Conservation (phyloP, 768 basidiomycete genomes). For the Podaxis rugospora region DNA sequence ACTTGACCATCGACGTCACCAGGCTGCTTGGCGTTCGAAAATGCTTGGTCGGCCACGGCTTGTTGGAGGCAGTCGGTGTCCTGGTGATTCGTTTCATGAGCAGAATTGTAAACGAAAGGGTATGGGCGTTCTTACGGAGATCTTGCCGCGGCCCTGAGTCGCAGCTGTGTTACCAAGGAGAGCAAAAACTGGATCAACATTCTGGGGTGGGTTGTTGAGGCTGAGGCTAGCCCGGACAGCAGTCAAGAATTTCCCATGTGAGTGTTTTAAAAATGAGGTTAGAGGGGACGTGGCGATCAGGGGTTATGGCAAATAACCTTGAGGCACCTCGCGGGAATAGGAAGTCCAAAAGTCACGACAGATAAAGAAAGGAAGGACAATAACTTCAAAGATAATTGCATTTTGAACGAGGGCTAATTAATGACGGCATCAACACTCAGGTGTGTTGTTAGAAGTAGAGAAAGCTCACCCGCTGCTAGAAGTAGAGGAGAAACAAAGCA, state of each 20-base stretch:
- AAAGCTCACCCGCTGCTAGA: background rate
- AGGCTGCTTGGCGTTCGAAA: slow-evolving; percentile 66
- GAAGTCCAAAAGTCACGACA: slow-evolving; percentile 31
- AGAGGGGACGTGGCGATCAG: background rate
- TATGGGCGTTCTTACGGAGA: slow-evolving; percentile 34
- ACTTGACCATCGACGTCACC: slow-evolving; percentile 53
- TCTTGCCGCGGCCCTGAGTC: slow-evolving; percentile 44
- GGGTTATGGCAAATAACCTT: slow-evolving; percentile 30
- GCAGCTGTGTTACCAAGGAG: slow-evolving; percentile 67
- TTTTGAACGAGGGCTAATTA: slow-evolving; percentile 13
- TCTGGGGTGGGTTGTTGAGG: slow-evolving; percentile 54
- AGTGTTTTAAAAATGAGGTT: slow-evolving; percentile 44
- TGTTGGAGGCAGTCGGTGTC: slow-evolving; percentile 62
- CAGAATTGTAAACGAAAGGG: background rate
- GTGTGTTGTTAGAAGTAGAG: background rate
- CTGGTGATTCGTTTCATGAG: slow-evolving; percentile 20
- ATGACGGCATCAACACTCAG: background rate
- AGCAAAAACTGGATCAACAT: slow-evolving; percentile 59
- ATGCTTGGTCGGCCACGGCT: slow-evolving; percentile 63
- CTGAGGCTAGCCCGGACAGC: slow-evolving; percentile 43
- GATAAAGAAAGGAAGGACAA: slow-evolving; percentile 32
- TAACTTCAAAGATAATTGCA: slow-evolving; percentile 30
- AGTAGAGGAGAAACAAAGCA: slow-evolving; percentile 15
- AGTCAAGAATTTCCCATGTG: slow-evolving; percentile 54
- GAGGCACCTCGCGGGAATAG: slow-evolving; percentile 59